Conservation (phyloP, 2,329 filamentous ascomycete genomes). For the Fusarium chaquense region DNA sequence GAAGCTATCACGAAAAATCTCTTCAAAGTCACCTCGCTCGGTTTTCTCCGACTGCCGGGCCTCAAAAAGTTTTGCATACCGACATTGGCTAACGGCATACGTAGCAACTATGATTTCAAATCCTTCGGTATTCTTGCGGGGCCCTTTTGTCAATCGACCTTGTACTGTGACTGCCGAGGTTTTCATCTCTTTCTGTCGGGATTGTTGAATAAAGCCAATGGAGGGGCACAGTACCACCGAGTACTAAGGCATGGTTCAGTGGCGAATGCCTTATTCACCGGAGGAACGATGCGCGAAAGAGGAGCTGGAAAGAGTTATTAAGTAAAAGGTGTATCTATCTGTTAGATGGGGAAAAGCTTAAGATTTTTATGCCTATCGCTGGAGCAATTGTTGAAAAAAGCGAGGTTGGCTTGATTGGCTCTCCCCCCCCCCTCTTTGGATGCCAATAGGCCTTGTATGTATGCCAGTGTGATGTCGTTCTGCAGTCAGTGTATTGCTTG, state of each 20-base stretch:
- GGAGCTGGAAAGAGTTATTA: conserved; percentile 20
- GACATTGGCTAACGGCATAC: conserved; percentile 1
- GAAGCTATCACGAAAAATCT: conserved; percentile 29
- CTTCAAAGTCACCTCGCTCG: conserved; percentile 3
- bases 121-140: conserved; percentile 11
- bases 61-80: background rate
- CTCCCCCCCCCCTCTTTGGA: background rate
- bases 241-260: conserved; percentile 18
- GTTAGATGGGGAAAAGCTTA: conserved; percentile 28
- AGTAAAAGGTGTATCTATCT: conserved; percentile 19
- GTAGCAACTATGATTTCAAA: background rate
- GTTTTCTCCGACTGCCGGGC: background rate
- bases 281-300: conserved; percentile 28
- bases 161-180: conserved; percentile 18
- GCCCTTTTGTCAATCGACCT: background rate
- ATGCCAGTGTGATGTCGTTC: conserved; percentile 30
- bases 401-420: conserved; percentile 15
- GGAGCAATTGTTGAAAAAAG: conserved; percentile 38
- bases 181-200: conserved; percentile 4
- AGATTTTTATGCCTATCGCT: conserved; percentile 30
- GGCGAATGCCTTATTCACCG: conserved; percentile 27
- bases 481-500: conserved; percentile 23
- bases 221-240: conserved; percentile 31
- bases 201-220: conserved; percentile 5
- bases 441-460: conserved; percentile 1